Percentiles rank a stretch among this genome's conserved stretches.
These are phyloP conservation scores for Dicorynia guianensis DNA, from an alignment of 306 rosid species.

Conservation along the genomic window DNA sequence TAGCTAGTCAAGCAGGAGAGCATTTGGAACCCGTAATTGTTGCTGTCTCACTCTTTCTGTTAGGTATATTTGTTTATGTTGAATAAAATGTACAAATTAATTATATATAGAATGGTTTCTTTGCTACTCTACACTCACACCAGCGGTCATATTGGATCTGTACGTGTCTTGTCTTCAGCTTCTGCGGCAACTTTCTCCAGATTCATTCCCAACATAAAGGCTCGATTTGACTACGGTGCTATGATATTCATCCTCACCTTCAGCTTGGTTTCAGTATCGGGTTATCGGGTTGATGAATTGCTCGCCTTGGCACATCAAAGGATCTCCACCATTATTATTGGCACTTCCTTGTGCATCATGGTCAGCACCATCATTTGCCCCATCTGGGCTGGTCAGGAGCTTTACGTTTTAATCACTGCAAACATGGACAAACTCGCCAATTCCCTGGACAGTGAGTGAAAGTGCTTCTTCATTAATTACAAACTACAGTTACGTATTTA, in stretches of 20 bases:
- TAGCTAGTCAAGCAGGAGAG: constrained; percentile 68
- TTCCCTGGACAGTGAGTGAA: constrained; percentile 75
- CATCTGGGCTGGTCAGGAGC: constrained; percentile 94
- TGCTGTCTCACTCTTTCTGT: constrained; percentile 68
- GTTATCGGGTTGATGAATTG: constrained; percentile 66
- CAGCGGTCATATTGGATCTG: no score
- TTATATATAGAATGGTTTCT: no score
- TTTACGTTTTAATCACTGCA: constrained; percentile 49
- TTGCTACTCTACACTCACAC: no score
- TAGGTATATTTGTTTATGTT: constrained; percentile 53
- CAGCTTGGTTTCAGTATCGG: constrained; percentile 75
- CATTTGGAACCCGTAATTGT: constrained; percentile 63
- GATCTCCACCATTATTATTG: constrained; percentile 68
- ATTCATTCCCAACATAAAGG: constrained; percentile 78
- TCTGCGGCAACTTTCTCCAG: constrained; percentile 85
- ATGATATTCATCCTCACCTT: constrained; percentile 87
- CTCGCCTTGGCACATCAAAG: constrained; percentile 61
- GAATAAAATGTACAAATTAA: no score
- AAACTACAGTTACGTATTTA: no score
- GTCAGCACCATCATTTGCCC: constrained; percentile 67
- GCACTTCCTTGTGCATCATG: constrained; percentile 64
- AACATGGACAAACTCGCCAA: constrained; percentile 80
- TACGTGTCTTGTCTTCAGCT: constrained; percentile 52
- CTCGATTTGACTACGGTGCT: constrained; percentile 83
- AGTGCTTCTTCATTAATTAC: not conserved